A percentile compares a stretch with the other conserved stretches of the same genome.
These are phyloP conservation scores for Allodekkera sacchari DNA, from an alignment of 805 yeast species.

Conservation along the genomic window DNA sequence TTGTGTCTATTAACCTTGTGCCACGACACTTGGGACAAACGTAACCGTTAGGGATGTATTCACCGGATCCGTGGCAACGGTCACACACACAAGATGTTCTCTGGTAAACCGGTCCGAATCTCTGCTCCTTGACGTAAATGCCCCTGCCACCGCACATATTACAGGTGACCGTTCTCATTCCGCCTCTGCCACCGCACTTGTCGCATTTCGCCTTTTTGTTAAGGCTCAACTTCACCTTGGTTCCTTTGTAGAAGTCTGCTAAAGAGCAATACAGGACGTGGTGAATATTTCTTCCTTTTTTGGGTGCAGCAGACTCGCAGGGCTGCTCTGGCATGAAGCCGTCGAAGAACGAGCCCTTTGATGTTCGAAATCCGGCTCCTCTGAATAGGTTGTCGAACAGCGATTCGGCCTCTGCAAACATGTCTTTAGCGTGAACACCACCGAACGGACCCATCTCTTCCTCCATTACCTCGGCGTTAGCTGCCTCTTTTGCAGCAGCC, in stretches of 20 bases:
- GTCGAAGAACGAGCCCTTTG: too few relatives aligned
- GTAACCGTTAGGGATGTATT: constrained; percentile 22
- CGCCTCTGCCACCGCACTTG: constrained; percentile 48
- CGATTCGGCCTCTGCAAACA: constrained; percentile 17
- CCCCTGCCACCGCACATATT: constrained; percentile 36
- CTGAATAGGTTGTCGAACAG: constrained; percentile 26
- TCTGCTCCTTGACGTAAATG: constrained; percentile 28
- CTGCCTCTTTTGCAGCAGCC: constrained; percentile 1
- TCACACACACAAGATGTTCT: constrained; percentile 36
- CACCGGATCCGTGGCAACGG: constrained; percentile 35
- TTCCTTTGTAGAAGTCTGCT: constrained; percentile 52
- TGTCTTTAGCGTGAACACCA: constrained; percentile 1
- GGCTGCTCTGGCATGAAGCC: neutral
- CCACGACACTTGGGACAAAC: constrained; percentile 37
- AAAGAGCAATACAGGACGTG: constrained; percentile 47
- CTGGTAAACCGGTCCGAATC: constrained; percentile 37
- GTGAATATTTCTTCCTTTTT: constrained; percentile 45
- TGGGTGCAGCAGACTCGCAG: constrained; percentile 3
- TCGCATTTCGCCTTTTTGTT: constrained; percentile 42
- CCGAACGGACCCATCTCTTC: too few relatives aligned
- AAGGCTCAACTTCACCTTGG: constrained; percentile 44
- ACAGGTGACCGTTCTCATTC: constrained; percentile 25
- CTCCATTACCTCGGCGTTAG: neutral
- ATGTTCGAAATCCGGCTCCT: too few relatives aligned
- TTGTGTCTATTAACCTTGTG: constrained; percentile 35